These are phyloP conservation scores for Pyrenula aspistea DNA, from an alignment of 495 filamentous ascomycete species.

Conservation along the genomic window DNA sequence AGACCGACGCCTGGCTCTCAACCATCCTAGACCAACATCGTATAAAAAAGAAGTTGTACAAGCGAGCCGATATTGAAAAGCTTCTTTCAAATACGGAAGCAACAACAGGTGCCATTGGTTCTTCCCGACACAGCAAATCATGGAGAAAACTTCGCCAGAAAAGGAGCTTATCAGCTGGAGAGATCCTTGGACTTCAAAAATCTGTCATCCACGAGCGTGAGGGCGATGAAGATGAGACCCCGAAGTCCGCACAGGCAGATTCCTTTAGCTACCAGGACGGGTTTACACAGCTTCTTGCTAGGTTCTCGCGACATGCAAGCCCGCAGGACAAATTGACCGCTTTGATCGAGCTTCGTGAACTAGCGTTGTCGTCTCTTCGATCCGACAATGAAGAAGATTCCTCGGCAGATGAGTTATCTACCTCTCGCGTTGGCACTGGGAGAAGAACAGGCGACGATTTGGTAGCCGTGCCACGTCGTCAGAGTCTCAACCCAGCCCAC, in stretches of 20 bases:
- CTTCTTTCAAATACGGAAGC: conserved; percentile 30
- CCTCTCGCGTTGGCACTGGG: conserved; percentile 24
- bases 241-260: neutral
- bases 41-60: conserved; percentile 62
- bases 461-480: conserved; percentile 10
- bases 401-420: conserved; percentile 18
- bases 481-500: neutral
- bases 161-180: conserved; percentile 30
- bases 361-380: conserved; percentile 63
- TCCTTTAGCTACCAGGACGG: conserved; percentile 61
- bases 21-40: conserved; percentile 63
- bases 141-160: conserved; percentile 16
- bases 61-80: conserved; percentile 36
- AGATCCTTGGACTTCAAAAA: conserved; percentile 11
- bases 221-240: neutral
- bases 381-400: conserved; percentile 35
- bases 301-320: conserved; percentile 84
- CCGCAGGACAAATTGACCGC: conserved; percentile 77
- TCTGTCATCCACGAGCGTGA: neutral
- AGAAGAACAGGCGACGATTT: conserved; percentile 19
- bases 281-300: conserved; percentile 67
- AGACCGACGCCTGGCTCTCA: conserved; percentile 87
- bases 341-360: conserved; percentile 67
- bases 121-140: conserved; percentile 17
- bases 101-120: conserved; percentile 7